Conservation (phyloP, 371 early-diverging fungal genomes). For the Mucor irregularis region DNA sequence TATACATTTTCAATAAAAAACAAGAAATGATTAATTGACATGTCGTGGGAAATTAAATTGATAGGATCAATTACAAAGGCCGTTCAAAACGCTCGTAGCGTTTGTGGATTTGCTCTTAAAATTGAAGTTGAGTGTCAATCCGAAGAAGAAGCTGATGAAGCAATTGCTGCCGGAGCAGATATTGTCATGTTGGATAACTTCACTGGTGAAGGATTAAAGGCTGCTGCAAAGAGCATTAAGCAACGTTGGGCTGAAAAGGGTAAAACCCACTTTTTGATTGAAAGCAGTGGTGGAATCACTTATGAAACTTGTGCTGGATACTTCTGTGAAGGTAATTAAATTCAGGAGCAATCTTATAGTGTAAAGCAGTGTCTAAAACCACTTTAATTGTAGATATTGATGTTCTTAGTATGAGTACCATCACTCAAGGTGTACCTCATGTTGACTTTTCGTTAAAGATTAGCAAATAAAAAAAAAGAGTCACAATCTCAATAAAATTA, state of each 20-base stretch:
- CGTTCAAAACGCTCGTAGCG: constrained; percentile 75
- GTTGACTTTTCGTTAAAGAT: constrained; percentile 96
- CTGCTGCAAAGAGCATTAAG: constrained; percentile 74
- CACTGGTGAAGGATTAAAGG: constrained; percentile 60
- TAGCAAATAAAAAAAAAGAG: constrained; percentile 32
- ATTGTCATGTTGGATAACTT: constrained; percentile 94
- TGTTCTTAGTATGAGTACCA: constrained; percentile 88
- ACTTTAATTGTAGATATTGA: constrained; percentile 69
- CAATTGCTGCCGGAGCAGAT: constrained; percentile 96
- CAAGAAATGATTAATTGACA: background rate
- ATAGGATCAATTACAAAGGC: constrained; percentile 83
- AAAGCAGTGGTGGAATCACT: constrained; percentile 95
- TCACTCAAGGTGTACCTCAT: constrained; percentile 94
- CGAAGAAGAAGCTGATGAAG: constrained; percentile 93
- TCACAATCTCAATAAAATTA: no score
- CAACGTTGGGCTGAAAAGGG: constrained; percentile 67
- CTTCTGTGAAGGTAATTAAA: constrained; percentile 72
- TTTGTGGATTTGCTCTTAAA: constrained; percentile 92
- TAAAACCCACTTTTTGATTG: constrained; percentile 77
- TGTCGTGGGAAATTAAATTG: constrained; percentile 1
- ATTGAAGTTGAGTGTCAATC: constrained; percentile 96
- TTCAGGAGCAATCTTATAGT: no score
- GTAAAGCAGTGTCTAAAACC: background rate
- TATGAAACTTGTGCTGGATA: constrained; percentile 81
- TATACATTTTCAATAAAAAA: no score